Base-by-base conservation (phyloP, 208 protist species). In the Blastocrithidia nonstop region DNA sequence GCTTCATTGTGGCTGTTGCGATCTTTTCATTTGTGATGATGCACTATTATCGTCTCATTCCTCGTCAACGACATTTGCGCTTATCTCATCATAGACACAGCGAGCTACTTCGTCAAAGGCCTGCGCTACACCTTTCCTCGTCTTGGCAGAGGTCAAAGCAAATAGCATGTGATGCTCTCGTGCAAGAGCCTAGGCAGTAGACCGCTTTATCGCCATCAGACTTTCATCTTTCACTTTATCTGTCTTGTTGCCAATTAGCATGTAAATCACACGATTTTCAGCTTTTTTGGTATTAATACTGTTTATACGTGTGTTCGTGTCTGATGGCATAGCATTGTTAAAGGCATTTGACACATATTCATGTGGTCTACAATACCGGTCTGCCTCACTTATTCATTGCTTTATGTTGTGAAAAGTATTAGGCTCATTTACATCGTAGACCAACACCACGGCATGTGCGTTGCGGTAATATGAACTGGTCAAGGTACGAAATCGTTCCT, bases 211-310 rank as follows among this genome's bases (percentile, higher is more conserved):
- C 29, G 29, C 29, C 29, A 35, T n/a, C 29, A 35, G 29, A 11
- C 48, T 41, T 16, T 55, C 65, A 6, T 37, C 45, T 4, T 33
- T 28, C 47, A 61, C 71, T 21, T 68, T 44, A 49, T 92, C 85
- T 1, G 54, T 71, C 49, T 94, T 94, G 54, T 94, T 94, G 1
- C 79, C 85, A 40, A 94, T 71, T 3, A 94, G 55, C 44, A 94
- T 27, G 27, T 75, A 86, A 16, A 76, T 58, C 1, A 74, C 57
- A n/a, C 57, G 50, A 22, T 47, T 46, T 15, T 24, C 38, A 25
- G 54, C 66, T 37, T 56, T 56, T n/a, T 52, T 49, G 22, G 50
- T 38, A n/a, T n/a, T n/a, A n/a, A n/a, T n/a, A n/a, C n/a, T n/a
- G n/a, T n/a, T n/a, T n/a, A n/a, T n/a, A n/a, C n/a, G n/a, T n/a